Percentiles rank a stretch among this genome's conserved stretches.
Evolutionary conservation across 345 rosid species (phyloP).

Genomic region (Gossypium longicalyx): DNA sequence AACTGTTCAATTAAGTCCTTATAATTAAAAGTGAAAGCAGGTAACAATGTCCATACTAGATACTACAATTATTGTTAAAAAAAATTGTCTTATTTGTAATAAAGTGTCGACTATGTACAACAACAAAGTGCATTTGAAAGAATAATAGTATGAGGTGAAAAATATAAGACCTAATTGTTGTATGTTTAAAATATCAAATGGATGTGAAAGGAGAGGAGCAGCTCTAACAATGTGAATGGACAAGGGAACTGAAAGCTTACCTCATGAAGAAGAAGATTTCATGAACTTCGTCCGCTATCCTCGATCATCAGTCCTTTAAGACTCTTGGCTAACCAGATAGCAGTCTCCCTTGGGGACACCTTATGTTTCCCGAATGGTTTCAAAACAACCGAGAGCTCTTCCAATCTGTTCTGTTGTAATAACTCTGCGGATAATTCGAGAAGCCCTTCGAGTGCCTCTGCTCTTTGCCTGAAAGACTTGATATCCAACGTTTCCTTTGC

Average conservation of each 20-base stretch:
- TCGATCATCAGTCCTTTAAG: conserved; percentile 94
- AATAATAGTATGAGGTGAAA: conserved; percentile 26
- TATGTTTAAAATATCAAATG: conserved; percentile 17
- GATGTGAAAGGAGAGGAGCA: conserved; percentile 18
- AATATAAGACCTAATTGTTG: conserved; percentile 3
- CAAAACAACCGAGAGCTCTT: conserved; percentile 85
- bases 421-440: conserved; percentile 87
- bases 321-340: conserved; percentile 95
- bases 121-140: conserved; percentile 22
- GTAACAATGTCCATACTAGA: background rate
- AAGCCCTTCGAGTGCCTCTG: conserved; percentile 97
- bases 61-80: background rate
- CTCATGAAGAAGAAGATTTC: conserved; percentile 23
- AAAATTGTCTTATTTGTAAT: background rate
- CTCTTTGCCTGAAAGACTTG: conserved; percentile 89
- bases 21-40: background rate
- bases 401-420: conserved; percentile 77
- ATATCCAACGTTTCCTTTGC: conserved; percentile 71
- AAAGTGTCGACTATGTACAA: conserved; percentile 38
- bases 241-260: conserved; percentile 22
- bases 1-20: too few relatives aligned
- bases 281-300: conserved; percentile 52
- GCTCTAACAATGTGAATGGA: conserved; percentile 8
- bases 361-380: conserved; percentile 96
- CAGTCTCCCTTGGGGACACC: conserved; percentile 97